A percentile compares a stretch with the other conserved stretches of the same genome.
Evolutionary conservation across 2,329 filamentous ascomycete species (phyloP).

Genomic region (Botrytis byssoidea): DNA sequence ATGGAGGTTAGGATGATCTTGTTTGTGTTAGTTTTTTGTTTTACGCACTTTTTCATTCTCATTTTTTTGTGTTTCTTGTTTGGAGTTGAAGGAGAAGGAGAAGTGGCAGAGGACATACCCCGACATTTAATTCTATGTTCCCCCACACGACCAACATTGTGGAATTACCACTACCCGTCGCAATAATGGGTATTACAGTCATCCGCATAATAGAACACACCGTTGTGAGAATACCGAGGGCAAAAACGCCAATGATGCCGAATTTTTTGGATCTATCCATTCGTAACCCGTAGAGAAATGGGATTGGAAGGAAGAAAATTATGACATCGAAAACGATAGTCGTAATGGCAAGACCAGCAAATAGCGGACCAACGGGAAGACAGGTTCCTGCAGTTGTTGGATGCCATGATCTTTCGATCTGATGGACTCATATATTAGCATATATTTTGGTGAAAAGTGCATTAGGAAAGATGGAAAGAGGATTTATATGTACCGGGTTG

Average conservation of each 20-base stretch:
- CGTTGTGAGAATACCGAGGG: slow-evolving; percentile 24
- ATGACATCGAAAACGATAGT: slow-evolving; percentile 18
- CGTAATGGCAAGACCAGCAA: background rate
- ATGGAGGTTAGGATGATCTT: slow-evolving; percentile 28
- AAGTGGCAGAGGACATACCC: background rate
- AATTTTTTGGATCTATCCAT: slow-evolving; percentile 25
- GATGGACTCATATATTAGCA: background rate
- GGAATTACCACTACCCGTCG: slow-evolving; percentile 36
- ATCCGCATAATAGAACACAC: slow-evolving; percentile 20
- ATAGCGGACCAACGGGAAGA: background rate
- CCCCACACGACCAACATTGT: slow-evolving; percentile 18
- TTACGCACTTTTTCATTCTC: background rate
- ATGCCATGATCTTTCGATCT: slow-evolving; percentile 2
- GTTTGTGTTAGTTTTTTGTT: background rate
- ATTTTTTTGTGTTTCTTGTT: background rate
- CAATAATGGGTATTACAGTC: slow-evolving; percentile 25
- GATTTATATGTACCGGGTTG: background rate
- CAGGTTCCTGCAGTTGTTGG: slow-evolving; percentile 11
- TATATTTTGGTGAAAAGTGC: background rate
- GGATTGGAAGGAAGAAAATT: slow-evolving; percentile 26
- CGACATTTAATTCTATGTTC: slow-evolving; percentile 13
- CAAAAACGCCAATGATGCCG: slow-evolving; percentile 25
- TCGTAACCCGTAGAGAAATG: slow-evolving; percentile 22
- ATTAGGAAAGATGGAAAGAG: too few relatives aligned
- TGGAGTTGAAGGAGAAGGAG: background rate